Conservation (phyloP, 805 yeast genomes). For the Metschnikowia corniflorae region DNA sequence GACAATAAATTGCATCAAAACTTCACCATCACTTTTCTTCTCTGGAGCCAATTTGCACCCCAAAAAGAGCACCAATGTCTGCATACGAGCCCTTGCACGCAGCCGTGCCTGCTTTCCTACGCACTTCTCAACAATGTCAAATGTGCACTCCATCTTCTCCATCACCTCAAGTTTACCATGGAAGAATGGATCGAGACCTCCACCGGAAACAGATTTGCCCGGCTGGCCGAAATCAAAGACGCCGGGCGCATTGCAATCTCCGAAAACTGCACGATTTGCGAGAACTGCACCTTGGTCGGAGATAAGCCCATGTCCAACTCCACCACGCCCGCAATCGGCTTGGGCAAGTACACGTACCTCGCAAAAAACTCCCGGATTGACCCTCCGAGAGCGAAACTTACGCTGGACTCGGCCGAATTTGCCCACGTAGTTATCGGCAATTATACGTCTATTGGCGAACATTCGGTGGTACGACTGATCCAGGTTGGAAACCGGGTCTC, state of each 20-base stretch:
- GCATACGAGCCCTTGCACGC: too few species aligned
- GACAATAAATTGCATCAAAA: too few species aligned
- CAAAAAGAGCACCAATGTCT: too few species aligned
- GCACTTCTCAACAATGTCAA: too few species aligned
- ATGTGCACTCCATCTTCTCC: too few species aligned
- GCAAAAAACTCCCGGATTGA: conserved; percentile 25
- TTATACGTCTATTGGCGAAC: conserved; percentile 40
- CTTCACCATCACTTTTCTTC: too few species aligned
- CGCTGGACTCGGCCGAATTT: conserved; percentile 1
- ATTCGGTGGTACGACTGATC: conserved; percentile 31
- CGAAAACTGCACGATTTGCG: conserved; percentile 45
- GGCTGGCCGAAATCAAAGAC: conserved; percentile 40
- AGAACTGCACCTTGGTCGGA: conserved; percentile 33
- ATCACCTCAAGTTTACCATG: too few species aligned
- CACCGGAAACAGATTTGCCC: conserved; percentile 49
- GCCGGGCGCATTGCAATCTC: conserved; percentile 42
- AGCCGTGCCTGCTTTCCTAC: too few species aligned
- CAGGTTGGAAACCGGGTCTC: conserved; percentile 48
- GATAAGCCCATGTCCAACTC: conserved; percentile 22
- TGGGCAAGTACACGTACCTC: conserved; percentile 48
- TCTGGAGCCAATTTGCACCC: too few species aligned
- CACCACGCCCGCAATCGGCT: conserved; percentile 27
- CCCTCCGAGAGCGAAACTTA: conserved; percentile 24
- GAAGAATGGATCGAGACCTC: conserved; percentile 45
- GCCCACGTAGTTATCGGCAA: conserved; percentile 40